Conservation (phyloP, 257 asterid genomes). For the Solanum sejunctum region DNA sequence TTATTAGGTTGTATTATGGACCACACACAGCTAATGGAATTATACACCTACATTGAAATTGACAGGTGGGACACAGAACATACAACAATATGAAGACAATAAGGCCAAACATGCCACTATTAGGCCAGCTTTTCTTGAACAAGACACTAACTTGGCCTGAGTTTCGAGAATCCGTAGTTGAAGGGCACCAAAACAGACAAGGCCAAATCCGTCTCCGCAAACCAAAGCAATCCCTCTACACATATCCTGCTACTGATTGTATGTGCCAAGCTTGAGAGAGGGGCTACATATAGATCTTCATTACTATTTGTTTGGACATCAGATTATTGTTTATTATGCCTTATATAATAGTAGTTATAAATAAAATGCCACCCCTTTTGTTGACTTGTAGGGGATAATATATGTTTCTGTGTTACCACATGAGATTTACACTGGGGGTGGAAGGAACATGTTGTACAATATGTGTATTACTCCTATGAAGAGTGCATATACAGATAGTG, state of each 20-base stretch:
- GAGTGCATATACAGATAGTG: not conserved
- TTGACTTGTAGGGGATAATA: not conserved
- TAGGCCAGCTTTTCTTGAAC: constrained; percentile 88
- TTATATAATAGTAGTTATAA: not conserved
- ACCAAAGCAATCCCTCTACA: constrained; percentile 61
- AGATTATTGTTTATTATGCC: constrained; percentile 7
- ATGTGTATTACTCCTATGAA: not conserved
- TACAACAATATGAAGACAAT: constrained; percentile 64
- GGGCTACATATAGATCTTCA: not conserved
- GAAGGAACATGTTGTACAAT: constrained; percentile 2
- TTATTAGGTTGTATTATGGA: not conserved
- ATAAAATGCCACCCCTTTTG: constrained; percentile 2
- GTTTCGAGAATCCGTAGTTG: constrained; percentile 46
- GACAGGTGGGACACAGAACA: constrained; percentile 75
- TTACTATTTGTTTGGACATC: not conserved
- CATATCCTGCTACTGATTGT: constrained; percentile 95
- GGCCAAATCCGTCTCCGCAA: constrained; percentile 71
- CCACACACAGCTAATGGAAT: not conserved
- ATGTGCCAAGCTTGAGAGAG: constrained; percentile 53
- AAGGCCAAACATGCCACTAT: constrained; percentile 78
- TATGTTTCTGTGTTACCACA: not conserved
- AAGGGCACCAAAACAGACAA: constrained; percentile 74
- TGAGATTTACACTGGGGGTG: not conserved
- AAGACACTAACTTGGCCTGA: constrained; percentile 71
- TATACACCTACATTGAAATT: not conserved